Evolutionary conservation across 208 protist genomes (phyloP), one percentile per base, ranked within the genome.

Genomic region (Vickermania ingenoplastis): DNA sequence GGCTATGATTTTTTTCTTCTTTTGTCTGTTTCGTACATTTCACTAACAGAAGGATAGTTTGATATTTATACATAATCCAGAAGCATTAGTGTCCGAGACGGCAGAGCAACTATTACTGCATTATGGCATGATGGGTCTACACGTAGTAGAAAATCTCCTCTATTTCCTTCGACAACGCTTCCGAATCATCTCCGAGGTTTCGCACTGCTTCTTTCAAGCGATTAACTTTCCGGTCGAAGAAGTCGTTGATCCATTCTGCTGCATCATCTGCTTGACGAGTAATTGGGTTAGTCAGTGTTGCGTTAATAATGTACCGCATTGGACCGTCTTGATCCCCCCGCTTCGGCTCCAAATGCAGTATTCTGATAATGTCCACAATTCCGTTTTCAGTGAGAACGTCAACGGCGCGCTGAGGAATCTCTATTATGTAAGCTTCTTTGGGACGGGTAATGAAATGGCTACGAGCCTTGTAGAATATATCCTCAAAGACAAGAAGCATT

Each of bases 401-500:
- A 2, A 65, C 59, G 7, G 56, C 59, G 24, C 55, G 51, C n/a
- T 57, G 41, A 3, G 69, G 53, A 2, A 83, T 41, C 11, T 73
- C 65, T 24, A 84, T n/a, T 1, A 49, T 50, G 51, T 68, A 91
- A 2, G 84, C 69, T 45, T 69, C 71, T 11, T 21, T n/a, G 26
- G 66, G 63, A 59, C 57, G 41, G 22, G 61, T 64, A 14, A 86
- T 36, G 59, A 89, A 84, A 64, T 92, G 85, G 57, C 72, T 82
- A 45, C 75, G 71, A 3, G 72, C 85, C 53, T 77, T 65, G 74
- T 92, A 92, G 64, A 90, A 90, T 24, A 81, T 71, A 58, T 92
- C 85, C 17, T 77, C 74, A 26, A 92, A 78, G 23, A 67, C 31
- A 26, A 51, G 57, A 30, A 73, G 59, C 75, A 88, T 69, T 36